phyloP scores from a whole-genome alignment of 2,329 filamentous ascomycete species.

The Penicillium sp. region DNA sequence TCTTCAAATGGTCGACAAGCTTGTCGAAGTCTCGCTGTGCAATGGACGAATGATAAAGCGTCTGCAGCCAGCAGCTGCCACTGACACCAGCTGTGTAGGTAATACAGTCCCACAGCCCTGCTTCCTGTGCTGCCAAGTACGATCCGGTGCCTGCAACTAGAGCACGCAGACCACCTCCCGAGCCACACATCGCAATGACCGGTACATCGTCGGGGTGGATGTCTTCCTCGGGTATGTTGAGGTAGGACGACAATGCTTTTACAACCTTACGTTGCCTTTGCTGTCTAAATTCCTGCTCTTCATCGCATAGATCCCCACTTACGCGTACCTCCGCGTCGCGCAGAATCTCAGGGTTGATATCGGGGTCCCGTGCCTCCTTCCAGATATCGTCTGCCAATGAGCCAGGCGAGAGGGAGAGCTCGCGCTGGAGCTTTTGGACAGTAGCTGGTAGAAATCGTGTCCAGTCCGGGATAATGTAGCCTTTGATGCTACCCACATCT shows the following conservation, averaged over 20 bases:
- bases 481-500: conserved; percentile 57
- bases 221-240: conserved; percentile 71
- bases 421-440: conserved; percentile 77
- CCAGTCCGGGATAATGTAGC: conserved; percentile 79
- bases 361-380: conserved; percentile 81
- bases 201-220: conserved; percentile 94
- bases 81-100: conserved; percentile 96
- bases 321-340: conserved; percentile 80
- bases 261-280: conserved; percentile 67
- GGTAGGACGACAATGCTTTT: conserved; percentile 75
- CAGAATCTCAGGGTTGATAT: conserved; percentile 80
- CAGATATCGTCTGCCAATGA: conserved; percentile 92
- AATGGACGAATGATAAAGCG: conserved; percentile 80
- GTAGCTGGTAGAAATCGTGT: conserved; percentile 71
- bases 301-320: conserved; percentile 73
- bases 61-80: conserved; percentile 92
- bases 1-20: conserved; percentile 81
- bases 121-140: conserved; percentile 76
- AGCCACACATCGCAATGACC: conserved; percentile 89
- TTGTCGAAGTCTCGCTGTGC: conserved; percentile 63
- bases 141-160: conserved; percentile 89
- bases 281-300: conserved; percentile 72
- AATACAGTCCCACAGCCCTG: conserved; percentile 86
- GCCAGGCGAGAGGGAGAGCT: conserved; percentile 82
- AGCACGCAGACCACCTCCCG: conserved; percentile 84